Evolutionary conservation across 202 grass and related monocot genomes (phyloP).

Genomic region (Zoysia matrella): DNA sequence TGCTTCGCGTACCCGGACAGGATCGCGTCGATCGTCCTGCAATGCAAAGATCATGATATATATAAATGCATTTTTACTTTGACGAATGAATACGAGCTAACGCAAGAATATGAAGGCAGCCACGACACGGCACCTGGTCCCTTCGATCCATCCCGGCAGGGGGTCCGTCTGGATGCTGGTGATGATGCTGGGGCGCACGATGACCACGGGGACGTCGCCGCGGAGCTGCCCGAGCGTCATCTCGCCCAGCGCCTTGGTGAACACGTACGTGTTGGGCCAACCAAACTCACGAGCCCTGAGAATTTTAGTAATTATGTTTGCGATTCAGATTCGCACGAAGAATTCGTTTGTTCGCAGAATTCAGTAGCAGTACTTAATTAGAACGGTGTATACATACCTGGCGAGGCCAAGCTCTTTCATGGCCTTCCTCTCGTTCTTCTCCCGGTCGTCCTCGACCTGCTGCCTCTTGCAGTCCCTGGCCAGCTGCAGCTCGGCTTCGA

Average conservation of each 20-base stretch:
- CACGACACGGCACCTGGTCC: not conserved
- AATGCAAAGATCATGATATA: not conserved
- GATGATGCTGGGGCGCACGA: constrained; percentile 84
- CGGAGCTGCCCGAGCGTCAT: constrained; percentile 60
- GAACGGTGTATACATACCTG: constrained; percentile 24
- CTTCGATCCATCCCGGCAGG: constrained; percentile 35
- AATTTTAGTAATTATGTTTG: not conserved
- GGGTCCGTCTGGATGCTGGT: constrained; percentile 78
- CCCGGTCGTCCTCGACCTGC: constrained; percentile 15
- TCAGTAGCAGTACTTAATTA: not conserved
- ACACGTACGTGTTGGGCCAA: constrained; percentile 97
- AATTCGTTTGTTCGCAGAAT: not conserved
- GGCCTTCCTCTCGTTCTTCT: constrained; percentile 52
- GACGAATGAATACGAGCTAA: too few relatives aligned
- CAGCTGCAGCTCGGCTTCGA: constrained; percentile 59
- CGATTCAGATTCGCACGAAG: too few relatives aligned
- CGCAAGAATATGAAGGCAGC: too few relatives aligned
- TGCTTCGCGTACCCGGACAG: constrained; percentile 80
- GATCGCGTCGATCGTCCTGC: not conserved
- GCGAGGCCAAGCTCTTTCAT: constrained; percentile 78
- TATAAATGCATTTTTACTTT: too few relatives aligned
- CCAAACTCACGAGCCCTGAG: constrained; percentile 71
- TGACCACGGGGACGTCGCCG: constrained; percentile 49
- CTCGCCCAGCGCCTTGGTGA: constrained; percentile 91
- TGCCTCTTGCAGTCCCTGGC: constrained; percentile 53